Evolutionary conservation across 2,329 filamentous ascomycete species (phyloP).

Genomic region (Capronia coronata): DNA sequence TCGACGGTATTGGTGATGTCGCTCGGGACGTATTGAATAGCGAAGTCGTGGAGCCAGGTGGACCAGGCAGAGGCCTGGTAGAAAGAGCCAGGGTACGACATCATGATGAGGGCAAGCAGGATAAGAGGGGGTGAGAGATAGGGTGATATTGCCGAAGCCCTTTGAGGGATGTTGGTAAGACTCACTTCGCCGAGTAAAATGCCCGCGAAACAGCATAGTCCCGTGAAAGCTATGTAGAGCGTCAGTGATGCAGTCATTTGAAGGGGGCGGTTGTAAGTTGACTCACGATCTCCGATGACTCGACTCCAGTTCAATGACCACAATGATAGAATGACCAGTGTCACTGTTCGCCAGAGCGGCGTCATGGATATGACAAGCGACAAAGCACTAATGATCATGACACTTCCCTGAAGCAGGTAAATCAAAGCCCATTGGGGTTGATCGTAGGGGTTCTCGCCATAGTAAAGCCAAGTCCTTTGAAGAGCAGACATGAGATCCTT

Average conservation of each 20-base stretch:
- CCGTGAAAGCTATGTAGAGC: constrained; percentile 42
- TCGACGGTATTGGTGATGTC: constrained; percentile 42
- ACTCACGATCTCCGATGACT: constrained; percentile 34
- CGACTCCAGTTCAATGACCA: constrained; percentile 39
- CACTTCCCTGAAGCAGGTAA: constrained; percentile 50
- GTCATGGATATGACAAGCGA: constrained; percentile 47
- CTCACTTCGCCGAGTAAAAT: constrained; percentile 53
- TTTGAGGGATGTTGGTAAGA: constrained; percentile 36
- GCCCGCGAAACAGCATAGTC: constrained; percentile 53
- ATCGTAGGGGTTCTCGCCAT: constrained; percentile 48
- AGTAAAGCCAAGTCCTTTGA: constrained; percentile 48
- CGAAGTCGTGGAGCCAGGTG: constrained; percentile 16
- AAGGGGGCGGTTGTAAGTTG: not conserved
- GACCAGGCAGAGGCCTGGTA: constrained; percentile 53
- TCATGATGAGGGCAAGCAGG: constrained; percentile 50
- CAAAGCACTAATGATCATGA: constrained; percentile 51
- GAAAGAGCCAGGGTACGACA: constrained; percentile 54
- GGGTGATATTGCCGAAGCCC: constrained; percentile 40
- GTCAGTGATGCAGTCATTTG: not conserved
- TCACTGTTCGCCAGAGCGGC: constrained; percentile 46
- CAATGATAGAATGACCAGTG: constrained; percentile 43
- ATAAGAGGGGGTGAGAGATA: constrained; percentile 40
- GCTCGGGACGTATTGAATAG: constrained; percentile 37
- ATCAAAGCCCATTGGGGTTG: constrained; percentile 54
- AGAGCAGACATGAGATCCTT: constrained; percentile 43